Evolutionary conservation across 371 early-diverging fungal species (phyloP).

Genomic region (Blakeslea trispora): DNA sequence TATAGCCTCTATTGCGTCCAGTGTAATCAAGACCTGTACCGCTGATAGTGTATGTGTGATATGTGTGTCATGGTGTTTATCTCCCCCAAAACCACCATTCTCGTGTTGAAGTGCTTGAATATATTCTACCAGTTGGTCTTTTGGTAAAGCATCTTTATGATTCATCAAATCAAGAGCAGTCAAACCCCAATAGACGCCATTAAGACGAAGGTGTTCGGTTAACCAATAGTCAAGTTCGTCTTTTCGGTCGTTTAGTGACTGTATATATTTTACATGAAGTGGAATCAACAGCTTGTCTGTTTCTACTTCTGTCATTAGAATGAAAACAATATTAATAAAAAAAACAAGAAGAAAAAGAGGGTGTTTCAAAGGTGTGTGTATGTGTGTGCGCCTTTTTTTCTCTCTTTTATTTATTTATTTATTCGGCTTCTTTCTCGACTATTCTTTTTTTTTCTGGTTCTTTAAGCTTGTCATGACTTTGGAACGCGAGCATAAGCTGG

Average conservation of each 20-base stretch:
- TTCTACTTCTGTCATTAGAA: background rate
- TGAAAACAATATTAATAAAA: too few relatives aligned
- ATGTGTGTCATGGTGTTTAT: conserved; percentile 88
- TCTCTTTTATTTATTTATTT: too few relatives aligned
- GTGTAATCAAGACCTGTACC: conserved; percentile 88
- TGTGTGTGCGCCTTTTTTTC: too few relatives aligned
- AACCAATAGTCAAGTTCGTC: conserved; percentile 93
- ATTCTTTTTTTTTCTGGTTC: conserved; percentile 1
- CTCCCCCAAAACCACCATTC: conserved; percentile 94
- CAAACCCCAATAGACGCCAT: conserved; percentile 94
- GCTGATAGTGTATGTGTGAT: conserved; percentile 93
- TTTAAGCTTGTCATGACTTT: background rate
- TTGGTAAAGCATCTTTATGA: conserved; percentile 68
- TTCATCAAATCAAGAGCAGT: conserved; percentile 82
- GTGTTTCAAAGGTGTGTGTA: too few relatives aligned
- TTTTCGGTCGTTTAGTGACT: conserved; percentile 73
- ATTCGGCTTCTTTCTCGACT: too few relatives aligned
- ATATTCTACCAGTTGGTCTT: conserved; percentile 74
- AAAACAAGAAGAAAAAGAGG: background rate
- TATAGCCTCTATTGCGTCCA: conserved; percentile 77
- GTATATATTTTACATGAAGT: conserved; percentile 81
- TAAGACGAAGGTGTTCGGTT: conserved; percentile 89
- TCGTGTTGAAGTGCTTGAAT: conserved; percentile 78
- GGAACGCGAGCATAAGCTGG: conserved; percentile 26
- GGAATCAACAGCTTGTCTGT: conserved; percentile 26